Conservation (phyloP, 148 eudicot species). For the Selenicereus undatus region DNA sequence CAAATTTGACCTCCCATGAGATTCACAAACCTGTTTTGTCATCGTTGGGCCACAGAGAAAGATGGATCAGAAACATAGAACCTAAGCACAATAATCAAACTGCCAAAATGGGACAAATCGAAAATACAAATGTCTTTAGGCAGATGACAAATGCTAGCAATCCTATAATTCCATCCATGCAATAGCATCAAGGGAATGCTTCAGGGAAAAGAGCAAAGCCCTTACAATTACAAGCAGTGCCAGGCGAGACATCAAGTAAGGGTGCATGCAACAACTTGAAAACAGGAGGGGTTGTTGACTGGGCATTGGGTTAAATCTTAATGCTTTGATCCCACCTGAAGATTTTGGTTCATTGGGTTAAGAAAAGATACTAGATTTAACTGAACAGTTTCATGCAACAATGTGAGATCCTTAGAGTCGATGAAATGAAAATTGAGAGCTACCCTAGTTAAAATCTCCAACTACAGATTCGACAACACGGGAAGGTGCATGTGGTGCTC, state of each 20-base stretch:
- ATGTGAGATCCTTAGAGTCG: background rate
- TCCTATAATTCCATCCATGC: background rate
- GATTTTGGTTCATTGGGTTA: background rate
- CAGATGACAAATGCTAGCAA: too few species aligned
- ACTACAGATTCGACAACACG: too few species aligned
- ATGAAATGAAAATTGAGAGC: background rate
- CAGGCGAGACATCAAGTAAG: background rate
- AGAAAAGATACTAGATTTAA: background rate
- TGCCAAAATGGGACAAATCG: too few species aligned
- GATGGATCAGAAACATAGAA: background rate
- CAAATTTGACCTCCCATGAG: constrained; percentile 92
- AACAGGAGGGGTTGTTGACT: background rate
- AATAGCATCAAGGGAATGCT: background rate
- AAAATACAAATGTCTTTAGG: too few species aligned
- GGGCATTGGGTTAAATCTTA: background rate
- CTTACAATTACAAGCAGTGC: background rate
- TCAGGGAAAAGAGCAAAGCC: background rate
- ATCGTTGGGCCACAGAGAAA: background rate
- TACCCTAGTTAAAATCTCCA: background rate
- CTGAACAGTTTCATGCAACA: background rate
- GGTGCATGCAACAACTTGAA: background rate
- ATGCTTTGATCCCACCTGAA: background rate
- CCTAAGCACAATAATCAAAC: background rate
- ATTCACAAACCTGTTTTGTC: constrained; percentile 59
- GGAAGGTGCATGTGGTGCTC: too few species aligned